Evolutionary conservation across 164 flowering plant genomes (phyloP).

Genomic region (Umbilicus rupestris): DNA sequence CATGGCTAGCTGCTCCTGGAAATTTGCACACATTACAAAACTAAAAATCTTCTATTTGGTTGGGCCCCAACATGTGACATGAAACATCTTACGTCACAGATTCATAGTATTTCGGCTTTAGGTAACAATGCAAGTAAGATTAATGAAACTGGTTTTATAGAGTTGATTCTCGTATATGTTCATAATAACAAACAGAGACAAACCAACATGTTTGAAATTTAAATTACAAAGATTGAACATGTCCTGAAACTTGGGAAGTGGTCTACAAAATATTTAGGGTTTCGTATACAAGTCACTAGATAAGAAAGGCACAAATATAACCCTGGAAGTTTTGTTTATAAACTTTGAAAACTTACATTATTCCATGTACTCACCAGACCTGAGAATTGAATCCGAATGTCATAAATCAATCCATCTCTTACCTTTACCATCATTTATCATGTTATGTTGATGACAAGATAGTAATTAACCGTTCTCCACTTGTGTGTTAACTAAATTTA

Average conservation of each 20-base stretch:
- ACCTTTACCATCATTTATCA: no score
- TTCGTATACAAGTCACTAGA: background rate
- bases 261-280: background rate
- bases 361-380: no score
- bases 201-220: background rate
- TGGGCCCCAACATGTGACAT: background rate
- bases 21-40: no score
- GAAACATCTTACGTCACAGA: background rate
- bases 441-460: no score
- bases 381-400: no score
- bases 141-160: background rate
- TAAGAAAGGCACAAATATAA: no score
- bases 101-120: background rate
- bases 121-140: background rate
- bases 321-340: background rate
- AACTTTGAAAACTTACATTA: no score
- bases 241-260: slow-evolving; percentile 1
- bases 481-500: background rate
- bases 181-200: background rate
- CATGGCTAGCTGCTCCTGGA: background rate
- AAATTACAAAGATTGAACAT: background rate
- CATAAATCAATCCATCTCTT: no score
- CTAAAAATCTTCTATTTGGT: background rate
- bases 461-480: no score
- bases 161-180: background rate